phyloP scores from a whole-genome alignment of 2,329 filamentous ascomycete genomes.

The Aspergillus niger region DNA sequence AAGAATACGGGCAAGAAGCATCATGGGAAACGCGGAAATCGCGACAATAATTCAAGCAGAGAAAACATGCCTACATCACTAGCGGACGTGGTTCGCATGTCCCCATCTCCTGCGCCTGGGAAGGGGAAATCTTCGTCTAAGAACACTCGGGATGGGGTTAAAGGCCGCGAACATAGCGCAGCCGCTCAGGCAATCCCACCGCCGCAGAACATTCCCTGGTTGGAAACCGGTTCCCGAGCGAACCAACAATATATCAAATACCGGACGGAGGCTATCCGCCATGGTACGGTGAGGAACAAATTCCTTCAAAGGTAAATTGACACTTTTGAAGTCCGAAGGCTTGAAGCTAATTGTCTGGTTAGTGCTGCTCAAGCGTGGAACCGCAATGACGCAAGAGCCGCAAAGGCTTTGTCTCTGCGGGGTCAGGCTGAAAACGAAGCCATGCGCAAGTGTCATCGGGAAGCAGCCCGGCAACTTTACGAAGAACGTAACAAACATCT shows the following conservation, averaged over 20 bases:
- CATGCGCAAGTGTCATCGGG: constrained; percentile 95
- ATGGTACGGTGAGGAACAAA: constrained; percentile 93
- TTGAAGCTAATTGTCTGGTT: constrained; percentile 15
- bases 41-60: constrained; percentile 57
- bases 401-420: constrained; percentile 89
- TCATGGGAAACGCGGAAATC: constrained; percentile 79
- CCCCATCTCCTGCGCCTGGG: constrained; percentile 74
- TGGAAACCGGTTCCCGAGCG: constrained; percentile 86
- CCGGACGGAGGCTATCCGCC: constrained; percentile 93
- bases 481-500: constrained; percentile 83
- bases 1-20: constrained; percentile 82
- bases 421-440: constrained; percentile 96
- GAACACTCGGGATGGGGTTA: constrained; percentile 63
- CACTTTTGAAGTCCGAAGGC: not conserved
- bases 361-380: constrained; percentile 98
- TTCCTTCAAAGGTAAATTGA: constrained; percentile 80
- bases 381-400: constrained; percentile 91
- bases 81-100: constrained; percentile 94
- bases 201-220: constrained; percentile 92
- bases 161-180: constrained; percentile 73
- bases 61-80: constrained; percentile 75
- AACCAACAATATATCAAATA: constrained; percentile 96
- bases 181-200: constrained; percentile 81
- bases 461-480: constrained; percentile 88
- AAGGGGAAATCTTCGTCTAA: constrained; percentile 56